phyloP scores from a whole-genome alignment of 805 yeast genomes.

The Nakazawaea peltata region DNA sequence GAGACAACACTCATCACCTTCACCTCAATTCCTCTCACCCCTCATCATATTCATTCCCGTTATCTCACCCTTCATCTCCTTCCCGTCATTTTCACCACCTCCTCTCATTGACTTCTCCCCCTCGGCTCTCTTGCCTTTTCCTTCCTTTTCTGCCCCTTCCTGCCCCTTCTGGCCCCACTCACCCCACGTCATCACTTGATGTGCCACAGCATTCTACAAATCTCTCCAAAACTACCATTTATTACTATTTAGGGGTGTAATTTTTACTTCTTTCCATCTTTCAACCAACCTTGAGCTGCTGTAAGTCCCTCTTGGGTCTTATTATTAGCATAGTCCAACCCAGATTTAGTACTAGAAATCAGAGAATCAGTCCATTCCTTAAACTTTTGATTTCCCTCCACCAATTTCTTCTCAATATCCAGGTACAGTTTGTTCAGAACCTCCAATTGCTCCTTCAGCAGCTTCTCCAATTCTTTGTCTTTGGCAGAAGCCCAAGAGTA shows the following conservation, averaged over 20 bases:
- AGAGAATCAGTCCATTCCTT: constrained; percentile 9
- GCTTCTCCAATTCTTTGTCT: constrained; percentile 7
- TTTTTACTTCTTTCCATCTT: background rate
- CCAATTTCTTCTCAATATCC: constrained; percentile 8
- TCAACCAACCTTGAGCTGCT: constrained; percentile 6
- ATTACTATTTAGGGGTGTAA: too few species aligned
- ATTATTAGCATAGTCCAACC: constrained; percentile 8
- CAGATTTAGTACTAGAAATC: constrained; percentile 6
- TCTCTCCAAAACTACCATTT: background rate
- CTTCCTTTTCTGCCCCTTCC: background rate
- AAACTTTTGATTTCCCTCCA: constrained; percentile 5
- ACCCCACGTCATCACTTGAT: too few species aligned
- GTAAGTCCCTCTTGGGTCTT: constrained; percentile 9
- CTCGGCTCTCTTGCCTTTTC: background rate
- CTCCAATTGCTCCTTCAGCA: constrained; percentile 7
- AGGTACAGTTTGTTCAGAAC: constrained; percentile 1
- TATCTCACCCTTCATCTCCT: background rate
- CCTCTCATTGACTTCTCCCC: background rate
- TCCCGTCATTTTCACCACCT: background rate
- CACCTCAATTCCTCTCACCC: too few species aligned
- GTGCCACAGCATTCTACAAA: too few species aligned
- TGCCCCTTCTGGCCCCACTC: too few species aligned
- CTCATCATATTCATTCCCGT: too few species aligned
- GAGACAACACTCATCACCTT: too few species aligned
- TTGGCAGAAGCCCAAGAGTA: constrained; percentile 7